These are phyloP conservation scores for Phascolomyces articulosus DNA, from an alignment of 371 early-diverging fungal species.

Conservation along the genomic window DNA sequence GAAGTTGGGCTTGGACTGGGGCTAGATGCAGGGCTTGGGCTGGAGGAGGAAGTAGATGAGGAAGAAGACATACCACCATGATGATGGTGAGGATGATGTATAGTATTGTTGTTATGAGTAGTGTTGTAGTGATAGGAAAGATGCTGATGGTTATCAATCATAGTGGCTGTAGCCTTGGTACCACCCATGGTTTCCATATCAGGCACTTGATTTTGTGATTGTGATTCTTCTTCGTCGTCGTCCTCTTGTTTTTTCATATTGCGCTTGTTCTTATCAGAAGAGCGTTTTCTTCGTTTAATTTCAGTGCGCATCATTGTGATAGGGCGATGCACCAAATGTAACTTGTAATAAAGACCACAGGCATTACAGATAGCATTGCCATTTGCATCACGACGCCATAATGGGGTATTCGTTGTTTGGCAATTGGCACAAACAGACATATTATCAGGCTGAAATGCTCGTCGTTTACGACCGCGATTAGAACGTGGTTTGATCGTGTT, in stretches of 20 bases:
- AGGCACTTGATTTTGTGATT: not conserved
- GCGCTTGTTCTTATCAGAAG: conserved; percentile 20
- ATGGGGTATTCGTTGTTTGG: conserved; percentile 73
- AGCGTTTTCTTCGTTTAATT: conserved; percentile 57
- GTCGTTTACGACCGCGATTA: conserved; percentile 11
- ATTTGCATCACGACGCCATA: conserved; percentile 77
- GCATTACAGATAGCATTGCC: conserved; percentile 81
- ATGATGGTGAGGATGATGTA: not conserved
- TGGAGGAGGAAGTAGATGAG: not conserved
- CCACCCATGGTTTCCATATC: not conserved
- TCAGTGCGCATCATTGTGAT: conserved; percentile 58
- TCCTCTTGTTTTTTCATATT: not conserved
- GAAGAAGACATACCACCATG: not conserved
- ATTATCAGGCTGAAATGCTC: conserved; percentile 7
- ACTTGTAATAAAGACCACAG: conserved; percentile 80
- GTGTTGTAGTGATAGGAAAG: too few species aligned
- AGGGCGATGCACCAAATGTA: conserved; percentile 67
- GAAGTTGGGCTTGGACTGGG: conserved; percentile 9
- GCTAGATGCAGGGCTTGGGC: not conserved
- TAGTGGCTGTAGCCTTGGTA: not conserved
- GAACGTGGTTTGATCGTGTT: not conserved
- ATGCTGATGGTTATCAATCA: too few species aligned
- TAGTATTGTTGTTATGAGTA: not conserved
- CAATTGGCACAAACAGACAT: conserved; percentile 70
- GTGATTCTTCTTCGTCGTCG: not conserved